These are phyloP conservation scores for Serendipita indica DNA, from an alignment of 768 basidiomycete species.

Conservation along the genomic window DNA sequence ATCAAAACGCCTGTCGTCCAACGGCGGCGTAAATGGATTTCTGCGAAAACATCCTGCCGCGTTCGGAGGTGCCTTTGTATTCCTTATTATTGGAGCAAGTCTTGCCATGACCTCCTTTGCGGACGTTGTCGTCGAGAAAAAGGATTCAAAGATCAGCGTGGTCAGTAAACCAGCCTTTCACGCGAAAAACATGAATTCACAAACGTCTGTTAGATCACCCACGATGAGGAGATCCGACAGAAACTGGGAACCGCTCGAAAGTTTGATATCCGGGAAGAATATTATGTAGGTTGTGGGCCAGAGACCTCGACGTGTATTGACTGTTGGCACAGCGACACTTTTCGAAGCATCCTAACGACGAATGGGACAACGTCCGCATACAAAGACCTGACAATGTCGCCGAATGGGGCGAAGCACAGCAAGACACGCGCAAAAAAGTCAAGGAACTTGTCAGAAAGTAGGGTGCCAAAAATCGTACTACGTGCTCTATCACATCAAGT, in stretches of 20 bases:
- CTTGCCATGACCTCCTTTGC: conserved; percentile 74
- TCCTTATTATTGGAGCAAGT: conserved; percentile 73
- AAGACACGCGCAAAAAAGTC: background rate
- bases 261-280: conserved; percentile 90
- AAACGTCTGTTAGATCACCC: conserved; percentile 36
- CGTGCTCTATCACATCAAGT: too few relatives aligned
- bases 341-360: background rate
- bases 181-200: background rate
- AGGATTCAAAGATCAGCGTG: conserved; percentile 62
- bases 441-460: background rate
- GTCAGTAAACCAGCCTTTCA: conserved; percentile 23
- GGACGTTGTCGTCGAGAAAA: conserved; percentile 80
- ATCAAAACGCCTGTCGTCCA: conserved; percentile 13
- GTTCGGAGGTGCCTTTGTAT: conserved; percentile 78
- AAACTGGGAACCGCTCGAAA: conserved; percentile 48
- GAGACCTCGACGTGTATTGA: background rate
- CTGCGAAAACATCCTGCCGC: conserved; percentile 38
- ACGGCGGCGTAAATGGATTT: conserved; percentile 17
- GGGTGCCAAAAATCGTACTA: too few relatives aligned
- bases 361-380: conserved; percentile 5
- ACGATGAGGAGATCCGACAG: conserved; percentile 64
- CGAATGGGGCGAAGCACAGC: background rate
- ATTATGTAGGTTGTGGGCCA: conserved; percentile 52
- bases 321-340: background rate
- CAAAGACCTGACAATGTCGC: background rate